Evolutionary conservation across 345 rosid species (phyloP), one percentile per base, ranked within the genome.

Genomic region (Lepidium africanum): DNA sequence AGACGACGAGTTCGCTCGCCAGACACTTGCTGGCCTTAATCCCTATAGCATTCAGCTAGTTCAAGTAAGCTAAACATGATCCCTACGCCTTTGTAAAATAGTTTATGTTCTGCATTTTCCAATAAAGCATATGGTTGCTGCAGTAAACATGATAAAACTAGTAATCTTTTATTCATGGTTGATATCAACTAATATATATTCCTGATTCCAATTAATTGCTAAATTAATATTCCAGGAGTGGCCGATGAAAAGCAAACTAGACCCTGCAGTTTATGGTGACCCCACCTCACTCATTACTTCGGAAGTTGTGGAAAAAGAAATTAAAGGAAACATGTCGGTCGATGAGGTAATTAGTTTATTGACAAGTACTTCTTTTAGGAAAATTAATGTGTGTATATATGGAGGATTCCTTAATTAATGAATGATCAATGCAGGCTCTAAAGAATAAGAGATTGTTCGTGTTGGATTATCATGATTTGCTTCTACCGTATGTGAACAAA

Each of bases 1-100:
- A 56, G 96, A 92, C 50, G 94, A 89, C 5, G 96, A 92, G 55
- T 92, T 89, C 14, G 84, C 79, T 40, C 83, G 96, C 5, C 89
- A 92, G 61, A 80, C 86, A 39, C 91, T 92, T 43, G 84, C 95
- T 30, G 95, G 98, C 41, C 81, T 92, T 32, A 92, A 92, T 30
- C 96, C 98, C 4, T 80, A 5, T 12, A 10, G 77, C 65, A 48
- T 92, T 27, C 67, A 80, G n/a, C 78, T 83, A 67, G 78, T 92
- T 57, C 70, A 71, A 71, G 96, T 92, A 85, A 72, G 78, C 58
- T n/a, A 14, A 5, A 32, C 32, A 25, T 25, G 4, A 25, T 1
- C n/a, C n/a, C n/a, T 52, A 16, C 21, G 17, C 25, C 54, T 8
- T 36, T 3, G 13, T 25, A 37, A 14, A 51, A 14, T 38, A 23